Base-by-base conservation (phyloP, 345 rosid genomes). In the Lumnitzera racemosa region DNA sequence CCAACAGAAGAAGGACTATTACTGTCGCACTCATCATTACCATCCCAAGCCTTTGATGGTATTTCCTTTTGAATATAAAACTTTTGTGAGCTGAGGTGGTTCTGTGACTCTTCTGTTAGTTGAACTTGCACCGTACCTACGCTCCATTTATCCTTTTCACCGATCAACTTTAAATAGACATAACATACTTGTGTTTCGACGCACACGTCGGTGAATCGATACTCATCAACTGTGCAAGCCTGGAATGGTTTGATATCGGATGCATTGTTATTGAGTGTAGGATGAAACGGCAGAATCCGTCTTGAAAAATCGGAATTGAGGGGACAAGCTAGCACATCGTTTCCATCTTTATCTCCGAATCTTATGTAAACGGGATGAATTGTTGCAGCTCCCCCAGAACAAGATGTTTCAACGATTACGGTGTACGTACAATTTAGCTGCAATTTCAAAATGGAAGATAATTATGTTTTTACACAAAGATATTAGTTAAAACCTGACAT, bases 41-140 rank as follows among this genome's bases (percentile, higher is more conserved):
- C 83, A 56, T 80, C 72, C 89, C 83, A 80, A 29, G 72, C 83
- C 49, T 63, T 66, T 43, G 78, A 49, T 2, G 85, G 85, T 56
- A 80, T 24, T 78, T 61, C 13, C 81, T 27, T 20, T 20, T 1
- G 78, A 47, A 83, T 80, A 66, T 72, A 74, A 64, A 80, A 78
- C 24, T 70, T 61, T 11, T 63, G 53, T 1, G 85, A 78, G 66
- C 75, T 67, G 14, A 72, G 67, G 46, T 67, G 66, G 36, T 71
- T 36, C 46, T 63, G 63, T 31, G 66, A 51, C 15, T 51, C 50
- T 17, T 67, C 78, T 10, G 74, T 12, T 41, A 65, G 70, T 50
- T 61, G 59, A 56, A 83, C 66, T n/a, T 67, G 74, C 0, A 73
- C 80, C 47, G 68, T 76, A 13, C 87, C 78, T 2, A 83, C 85